These are phyloP conservation scores for Lepiota venenata DNA, from an alignment of 768 basidiomycete genomes.

Conservation along the genomic window DNA sequence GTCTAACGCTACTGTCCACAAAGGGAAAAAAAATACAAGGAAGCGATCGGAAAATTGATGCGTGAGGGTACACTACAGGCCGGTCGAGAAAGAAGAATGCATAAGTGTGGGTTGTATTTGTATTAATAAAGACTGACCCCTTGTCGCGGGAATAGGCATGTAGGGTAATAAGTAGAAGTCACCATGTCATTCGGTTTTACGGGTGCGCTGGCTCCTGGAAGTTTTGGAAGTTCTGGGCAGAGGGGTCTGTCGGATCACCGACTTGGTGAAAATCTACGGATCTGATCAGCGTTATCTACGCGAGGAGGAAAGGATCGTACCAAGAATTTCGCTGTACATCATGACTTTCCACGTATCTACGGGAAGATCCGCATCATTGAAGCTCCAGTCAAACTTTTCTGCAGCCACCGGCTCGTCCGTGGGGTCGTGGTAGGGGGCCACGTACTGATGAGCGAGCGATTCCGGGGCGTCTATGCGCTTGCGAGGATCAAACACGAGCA, in stretches of 20 bases:
- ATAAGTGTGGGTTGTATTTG: no score
- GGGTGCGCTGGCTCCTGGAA: not conserved
- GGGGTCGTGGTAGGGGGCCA: conserved; percentile 96
- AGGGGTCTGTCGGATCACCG: conserved; percentile 37
- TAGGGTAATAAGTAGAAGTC: not conserved
- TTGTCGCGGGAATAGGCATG: not conserved
- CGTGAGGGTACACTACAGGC: no score
- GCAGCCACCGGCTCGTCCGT: conserved; percentile 93
- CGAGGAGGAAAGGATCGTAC: conserved; percentile 38
- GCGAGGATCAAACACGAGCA: conserved; percentile 98
- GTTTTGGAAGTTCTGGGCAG: conserved; percentile 6
- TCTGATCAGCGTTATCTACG: not conserved
- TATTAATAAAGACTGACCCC: no score
- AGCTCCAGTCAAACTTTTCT: conserved; percentile 98
- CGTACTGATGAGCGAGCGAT: conserved; percentile 90
- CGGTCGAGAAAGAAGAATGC: no score
- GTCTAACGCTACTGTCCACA: not conserved
- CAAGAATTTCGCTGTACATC: conserved; percentile 99
- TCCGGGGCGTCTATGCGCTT: conserved; percentile 94
- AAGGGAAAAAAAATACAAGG: no score
- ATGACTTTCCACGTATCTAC: conserved; percentile 99
- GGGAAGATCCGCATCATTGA: conserved; percentile 98
- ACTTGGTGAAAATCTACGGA: conserved; percentile 78
- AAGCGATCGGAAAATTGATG: no score
- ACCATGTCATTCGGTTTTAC: not conserved